A percentile compares a stretch with the other conserved stretches of the same genome.
phyloP scores from a whole-genome alignment of 2,329 filamentous ascomycete genomes.

The Fusarium subglutinans region DNA sequence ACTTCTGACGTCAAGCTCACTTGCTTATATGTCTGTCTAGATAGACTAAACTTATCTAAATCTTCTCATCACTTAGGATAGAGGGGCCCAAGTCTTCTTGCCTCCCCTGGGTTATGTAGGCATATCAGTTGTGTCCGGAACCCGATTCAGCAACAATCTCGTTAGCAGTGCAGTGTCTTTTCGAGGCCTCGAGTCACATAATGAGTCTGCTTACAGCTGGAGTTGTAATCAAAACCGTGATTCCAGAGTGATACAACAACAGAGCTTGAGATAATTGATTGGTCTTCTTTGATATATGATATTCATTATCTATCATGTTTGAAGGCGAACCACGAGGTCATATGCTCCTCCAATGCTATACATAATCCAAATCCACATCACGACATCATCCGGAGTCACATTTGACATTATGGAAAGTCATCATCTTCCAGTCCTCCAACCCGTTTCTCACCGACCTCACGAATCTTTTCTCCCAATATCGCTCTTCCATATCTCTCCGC shows the following conservation, averaged over 20 bases:
- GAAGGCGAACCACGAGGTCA: neutral
- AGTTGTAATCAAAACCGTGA: too few relatives aligned
- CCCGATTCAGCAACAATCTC: neutral
- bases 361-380: neutral
- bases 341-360: neutral
- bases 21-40: neutral
- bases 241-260: neutral
- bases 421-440: constrained; percentile 69
- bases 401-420: constrained; percentile 47
- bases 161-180: neutral
- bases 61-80: neutral
- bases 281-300: neutral
- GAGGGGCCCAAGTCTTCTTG: neutral
- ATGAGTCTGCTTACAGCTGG: neutral
- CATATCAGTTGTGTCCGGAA: neutral
- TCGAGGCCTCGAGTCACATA: neutral
- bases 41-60: neutral
- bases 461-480: constrained; percentile 89
- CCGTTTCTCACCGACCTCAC: constrained; percentile 79
- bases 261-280: neutral
- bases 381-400: too few relatives aligned
- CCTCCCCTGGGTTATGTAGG: neutral
- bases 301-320: neutral
- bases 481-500: constrained; percentile 84
- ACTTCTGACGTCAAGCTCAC: neutral